Conservation (phyloP, 192 early-diverging fungal species). For the Phlyctochytrium bullatum region DNA sequence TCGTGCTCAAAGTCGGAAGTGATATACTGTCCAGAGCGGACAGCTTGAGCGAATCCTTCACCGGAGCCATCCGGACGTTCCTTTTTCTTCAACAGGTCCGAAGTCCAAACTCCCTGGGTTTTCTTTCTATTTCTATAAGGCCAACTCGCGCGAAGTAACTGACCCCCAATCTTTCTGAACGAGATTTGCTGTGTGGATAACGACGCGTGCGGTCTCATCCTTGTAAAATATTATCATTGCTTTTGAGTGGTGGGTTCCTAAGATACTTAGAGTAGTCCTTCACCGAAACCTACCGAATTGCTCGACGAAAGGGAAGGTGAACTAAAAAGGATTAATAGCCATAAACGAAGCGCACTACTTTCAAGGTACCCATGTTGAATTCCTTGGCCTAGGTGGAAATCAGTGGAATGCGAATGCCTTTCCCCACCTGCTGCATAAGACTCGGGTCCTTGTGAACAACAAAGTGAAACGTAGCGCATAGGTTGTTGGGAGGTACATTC, state of each 20-base stretch:
- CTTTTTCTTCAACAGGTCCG: conserved; percentile 44
- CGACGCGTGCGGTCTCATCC: conserved; percentile 39
- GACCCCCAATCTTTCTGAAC: conserved; percentile 62
- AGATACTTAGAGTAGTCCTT: too few species aligned
- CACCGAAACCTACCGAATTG: background rate
- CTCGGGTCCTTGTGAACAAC: background rate
- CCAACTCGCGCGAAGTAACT: background rate
- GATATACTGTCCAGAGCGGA: too few species aligned
- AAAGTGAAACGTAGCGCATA: background rate
- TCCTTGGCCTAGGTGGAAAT: too few species aligned
- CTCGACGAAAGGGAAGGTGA: background rate
- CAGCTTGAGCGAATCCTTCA: too few species aligned
- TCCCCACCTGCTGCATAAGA: background rate
- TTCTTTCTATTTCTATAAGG: conserved; percentile 41
- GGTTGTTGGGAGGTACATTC: background rate
- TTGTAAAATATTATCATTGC: conserved; percentile 59
- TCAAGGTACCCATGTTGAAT: too few species aligned
- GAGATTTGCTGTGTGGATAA: conserved; percentile 67
- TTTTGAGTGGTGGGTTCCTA: conserved; percentile 66
- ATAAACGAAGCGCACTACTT: too few species aligned
- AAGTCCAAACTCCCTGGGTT: conserved; percentile 56
- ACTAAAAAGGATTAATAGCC: conserved; percentile 3
- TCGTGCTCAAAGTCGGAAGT: conserved; percentile 53
- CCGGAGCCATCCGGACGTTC: background rate
- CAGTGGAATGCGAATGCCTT: too few species aligned